These are phyloP conservation scores for Coemansia sp. DNA, from an alignment of 192 early-diverging fungal genomes.

Conservation along the genomic window DNA sequence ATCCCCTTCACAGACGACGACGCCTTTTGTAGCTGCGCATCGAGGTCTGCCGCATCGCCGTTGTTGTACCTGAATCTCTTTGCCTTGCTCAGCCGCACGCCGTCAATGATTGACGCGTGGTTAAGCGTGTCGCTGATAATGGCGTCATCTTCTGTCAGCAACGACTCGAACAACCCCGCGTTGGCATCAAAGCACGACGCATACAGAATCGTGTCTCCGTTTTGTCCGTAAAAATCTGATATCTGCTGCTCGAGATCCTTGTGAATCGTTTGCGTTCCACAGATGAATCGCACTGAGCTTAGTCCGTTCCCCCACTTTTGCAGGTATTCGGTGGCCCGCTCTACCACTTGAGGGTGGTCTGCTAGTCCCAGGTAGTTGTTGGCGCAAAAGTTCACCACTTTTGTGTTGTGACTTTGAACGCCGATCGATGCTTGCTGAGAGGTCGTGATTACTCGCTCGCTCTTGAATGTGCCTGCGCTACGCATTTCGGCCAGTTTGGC, in stretches of 20 bases:
- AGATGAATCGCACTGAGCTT: constrained; percentile 68
- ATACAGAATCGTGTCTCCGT: constrained; percentile 60
- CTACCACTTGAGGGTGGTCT: constrained; percentile 54
- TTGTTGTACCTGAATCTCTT: constrained; percentile 64
- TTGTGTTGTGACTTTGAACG: constrained; percentile 38
- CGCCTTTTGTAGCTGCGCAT: constrained; percentile 54
- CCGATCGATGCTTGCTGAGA: constrained; percentile 54
- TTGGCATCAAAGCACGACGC: constrained; percentile 71
- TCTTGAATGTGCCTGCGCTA: constrained; percentile 62
- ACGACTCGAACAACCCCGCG: constrained; percentile 63
- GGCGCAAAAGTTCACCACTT: constrained; percentile 64
- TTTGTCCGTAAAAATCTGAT: constrained; percentile 54
- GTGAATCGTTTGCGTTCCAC: constrained; percentile 67
- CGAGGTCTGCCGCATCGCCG: constrained; percentile 66
- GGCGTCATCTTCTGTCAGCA: constrained; percentile 56
- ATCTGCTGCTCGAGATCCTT: constrained; percentile 60
- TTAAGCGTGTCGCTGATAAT: constrained; percentile 57
- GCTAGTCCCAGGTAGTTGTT: constrained; percentile 71
- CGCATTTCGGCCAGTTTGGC: constrained; percentile 55
- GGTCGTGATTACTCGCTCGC: constrained; percentile 59
- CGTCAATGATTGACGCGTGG: constrained; percentile 67
- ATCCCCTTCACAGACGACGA: constrained; percentile 47
- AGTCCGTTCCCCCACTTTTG: constrained; percentile 60
- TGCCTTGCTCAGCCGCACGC: constrained; percentile 64
- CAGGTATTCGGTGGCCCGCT: constrained; percentile 52